Evolutionary conservation across 805 yeast species (phyloP), one percentile per base, ranked within the genome.

Genomic region (Zygosaccharomyces gambellarensis): DNA sequence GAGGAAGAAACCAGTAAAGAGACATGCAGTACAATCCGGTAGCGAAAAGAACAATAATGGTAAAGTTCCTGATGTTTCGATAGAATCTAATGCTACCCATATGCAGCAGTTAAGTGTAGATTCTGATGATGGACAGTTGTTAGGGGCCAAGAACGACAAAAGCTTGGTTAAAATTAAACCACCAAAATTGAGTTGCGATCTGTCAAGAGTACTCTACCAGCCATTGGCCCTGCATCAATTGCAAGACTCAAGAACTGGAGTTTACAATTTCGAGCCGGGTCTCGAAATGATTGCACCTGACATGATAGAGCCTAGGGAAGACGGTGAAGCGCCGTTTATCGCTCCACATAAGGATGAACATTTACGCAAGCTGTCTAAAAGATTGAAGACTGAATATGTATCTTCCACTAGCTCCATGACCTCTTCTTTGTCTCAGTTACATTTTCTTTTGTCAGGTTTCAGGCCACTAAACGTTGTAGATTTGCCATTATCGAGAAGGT

Each of bases 391-490:
- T 6, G 59, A 60, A 45, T 92, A 75, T 62, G 79, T 78, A 50
- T 86, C 95, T 1, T 89, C 97, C 1, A 90, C 98, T 0, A 86
- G 95, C 17, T 86, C 96, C 1, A 78, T 92, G 87, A 90, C 98
- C 0, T 75, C 83, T 1, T 68, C 83, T 0, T 73, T 92, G 40
- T 73, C 82, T 3, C 95, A 90, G 44, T 71, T 92, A 50, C 97
- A 94, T 67, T 75, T 74, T 51, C 69, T 87, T 8, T 62, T 94
- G 36, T 81, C 88, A 6, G 81, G 83, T 57, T 73, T 71, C 51
- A 71, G 87, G 46, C 79, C 77, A 1, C 79, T 74, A n/a, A 77
- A 72, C 61, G 71, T 76, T 11, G 40, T 51, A 2, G 53, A 57
- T 32, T 65, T 63, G 45, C 69, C 63, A 30, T 71, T 75, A 44